Conservation (phyloP, 2,329 filamentous ascomycete species). For the Arthrocladium fulminans region DNA sequence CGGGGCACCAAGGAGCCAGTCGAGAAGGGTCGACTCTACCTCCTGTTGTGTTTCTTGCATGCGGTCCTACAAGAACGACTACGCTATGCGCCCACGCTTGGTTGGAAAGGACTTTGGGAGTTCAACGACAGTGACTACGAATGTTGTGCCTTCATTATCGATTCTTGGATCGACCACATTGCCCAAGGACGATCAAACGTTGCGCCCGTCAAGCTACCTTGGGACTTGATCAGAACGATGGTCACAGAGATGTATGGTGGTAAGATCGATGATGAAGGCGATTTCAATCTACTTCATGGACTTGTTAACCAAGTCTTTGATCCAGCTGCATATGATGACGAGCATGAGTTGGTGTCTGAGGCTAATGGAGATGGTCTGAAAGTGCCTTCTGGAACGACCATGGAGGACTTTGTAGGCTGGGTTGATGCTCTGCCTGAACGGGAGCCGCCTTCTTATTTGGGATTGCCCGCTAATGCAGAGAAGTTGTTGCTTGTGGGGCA, state of each 20-base stretch:
- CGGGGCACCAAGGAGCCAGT: conserved; percentile 73
- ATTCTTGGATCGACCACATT: conserved; percentile 80
- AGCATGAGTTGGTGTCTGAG: conserved; percentile 76
- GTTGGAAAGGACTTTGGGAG: conserved; percentile 99
- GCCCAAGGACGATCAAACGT: conserved; percentile 84
- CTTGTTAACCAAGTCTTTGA: conserved; percentile 75
- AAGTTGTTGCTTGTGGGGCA: conserved; percentile 85
- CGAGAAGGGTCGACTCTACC: conserved; percentile 80
- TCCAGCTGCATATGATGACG: conserved; percentile 80
- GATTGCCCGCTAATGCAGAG: conserved; percentile 90
- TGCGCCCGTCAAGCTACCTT: conserved; percentile 85
- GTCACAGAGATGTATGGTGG: conserved; percentile 93
- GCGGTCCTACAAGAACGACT: conserved; percentile 92
- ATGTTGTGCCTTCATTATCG: conserved; percentile 91
- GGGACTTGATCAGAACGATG: conserved; percentile 87
- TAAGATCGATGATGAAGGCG: conserved; percentile 86
- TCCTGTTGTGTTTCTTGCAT: conserved; percentile 87
- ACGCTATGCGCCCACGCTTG: conserved; percentile 83
- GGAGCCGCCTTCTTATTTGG: conserved; percentile 91
- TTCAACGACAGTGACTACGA: conserved; percentile 99
- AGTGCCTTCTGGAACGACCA: conserved; percentile 69
- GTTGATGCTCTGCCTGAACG: conserved; percentile 86
- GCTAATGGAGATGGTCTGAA: conserved; percentile 53
- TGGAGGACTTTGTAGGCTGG: conserved; percentile 84
- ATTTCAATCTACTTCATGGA: conserved; percentile 63